phyloP scores from a whole-genome alignment of 73 alveolate species.

The Paramecium primaurelia region DNA sequence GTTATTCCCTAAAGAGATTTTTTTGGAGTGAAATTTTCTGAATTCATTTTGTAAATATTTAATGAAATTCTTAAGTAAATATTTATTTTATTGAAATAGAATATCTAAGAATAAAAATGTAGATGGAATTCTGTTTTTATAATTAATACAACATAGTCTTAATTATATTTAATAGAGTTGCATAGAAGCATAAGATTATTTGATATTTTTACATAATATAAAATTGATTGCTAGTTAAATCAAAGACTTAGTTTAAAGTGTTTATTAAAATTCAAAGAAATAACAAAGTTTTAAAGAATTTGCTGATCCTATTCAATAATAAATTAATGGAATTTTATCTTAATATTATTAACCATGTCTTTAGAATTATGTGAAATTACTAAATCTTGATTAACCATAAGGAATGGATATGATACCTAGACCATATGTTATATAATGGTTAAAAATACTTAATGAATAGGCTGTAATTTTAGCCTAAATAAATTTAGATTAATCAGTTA shows the following conservation, averaged over 20 bases:
- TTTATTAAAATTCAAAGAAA: neutral
- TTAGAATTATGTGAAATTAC: neutral
- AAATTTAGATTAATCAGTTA: neutral
- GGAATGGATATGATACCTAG: neutral
- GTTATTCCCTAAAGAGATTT: neutral
- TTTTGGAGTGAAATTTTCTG: constrained; percentile 20
- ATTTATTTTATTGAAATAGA: neutral
- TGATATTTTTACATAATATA: constrained; percentile 14
- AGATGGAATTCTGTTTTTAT: neutral
- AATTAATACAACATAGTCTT: neutral
- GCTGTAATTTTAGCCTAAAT: constrained; percentile 3
- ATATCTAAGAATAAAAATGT: neutral
- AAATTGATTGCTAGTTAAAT: neutral
- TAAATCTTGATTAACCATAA: neutral
- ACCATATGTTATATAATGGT: neutral
- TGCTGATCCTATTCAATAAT: neutral
- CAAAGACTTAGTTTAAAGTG: neutral
- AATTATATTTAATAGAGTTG: neutral
- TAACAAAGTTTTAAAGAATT: neutral
- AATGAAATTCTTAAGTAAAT: neutral
- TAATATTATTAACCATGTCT: neutral
- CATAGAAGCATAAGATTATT: neutral
- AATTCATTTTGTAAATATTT: neutral
- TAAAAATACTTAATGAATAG: neutral
- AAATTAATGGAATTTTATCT: neutral